Conservation (phyloP, 352 stramenopile genomes). For the Pythium aristosporum region DNA sequence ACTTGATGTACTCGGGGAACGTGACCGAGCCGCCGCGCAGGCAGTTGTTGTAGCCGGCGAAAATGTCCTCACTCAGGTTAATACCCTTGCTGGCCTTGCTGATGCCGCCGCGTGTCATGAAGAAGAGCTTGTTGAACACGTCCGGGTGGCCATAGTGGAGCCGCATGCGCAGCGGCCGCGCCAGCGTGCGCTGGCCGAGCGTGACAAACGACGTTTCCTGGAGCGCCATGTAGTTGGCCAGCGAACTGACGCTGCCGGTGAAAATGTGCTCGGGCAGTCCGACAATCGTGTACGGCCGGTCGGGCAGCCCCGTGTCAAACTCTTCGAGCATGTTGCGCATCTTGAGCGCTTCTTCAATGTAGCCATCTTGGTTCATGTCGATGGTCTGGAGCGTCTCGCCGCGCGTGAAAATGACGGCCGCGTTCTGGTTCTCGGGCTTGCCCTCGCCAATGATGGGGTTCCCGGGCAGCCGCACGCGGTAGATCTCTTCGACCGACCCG, state of each 20-base stretch:
- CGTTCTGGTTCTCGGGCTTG: slow-evolving; percentile 99
- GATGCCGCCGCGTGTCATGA: slow-evolving; percentile 98
- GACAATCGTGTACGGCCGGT: slow-evolving; percentile 93
- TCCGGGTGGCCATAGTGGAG: slow-evolving; percentile 99
- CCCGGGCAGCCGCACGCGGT: slow-evolving; percentile 96
- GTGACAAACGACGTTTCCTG: slow-evolving; percentile 99
- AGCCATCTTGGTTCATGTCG: slow-evolving; percentile 99
- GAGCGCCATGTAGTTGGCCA: slow-evolving; percentile 99
- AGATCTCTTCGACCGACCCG: slow-evolving; percentile 89
- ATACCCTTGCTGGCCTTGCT: slow-evolving; percentile 99
- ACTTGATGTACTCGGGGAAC: slow-evolving; percentile 99
- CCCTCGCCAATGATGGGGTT: slow-evolving; percentile 98
- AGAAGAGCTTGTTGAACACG: slow-evolving; percentile 99
- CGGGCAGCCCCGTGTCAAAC: slow-evolving; percentile 86
- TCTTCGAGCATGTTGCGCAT: slow-evolving; percentile 99
- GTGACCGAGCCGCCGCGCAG: slow-evolving; percentile 95
- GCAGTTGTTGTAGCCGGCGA: slow-evolving; percentile 98
- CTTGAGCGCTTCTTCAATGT: slow-evolving; percentile 98
- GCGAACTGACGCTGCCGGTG: slow-evolving; percentile 96
- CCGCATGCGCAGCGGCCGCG: slow-evolving; percentile 94
- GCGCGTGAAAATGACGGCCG: slow-evolving; percentile 98
- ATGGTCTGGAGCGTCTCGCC: slow-evolving; percentile 98
- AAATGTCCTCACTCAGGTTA: slow-evolving; percentile 99
- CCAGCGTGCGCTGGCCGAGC: slow-evolving; percentile 96
- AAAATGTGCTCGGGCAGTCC: slow-evolving; percentile 99